Percentiles rank a stretch among this genome's conserved stretches.
phyloP scores from a whole-genome alignment of 1,139 yeast genomes.

The Nakaseomyces nivariensis region DNA sequence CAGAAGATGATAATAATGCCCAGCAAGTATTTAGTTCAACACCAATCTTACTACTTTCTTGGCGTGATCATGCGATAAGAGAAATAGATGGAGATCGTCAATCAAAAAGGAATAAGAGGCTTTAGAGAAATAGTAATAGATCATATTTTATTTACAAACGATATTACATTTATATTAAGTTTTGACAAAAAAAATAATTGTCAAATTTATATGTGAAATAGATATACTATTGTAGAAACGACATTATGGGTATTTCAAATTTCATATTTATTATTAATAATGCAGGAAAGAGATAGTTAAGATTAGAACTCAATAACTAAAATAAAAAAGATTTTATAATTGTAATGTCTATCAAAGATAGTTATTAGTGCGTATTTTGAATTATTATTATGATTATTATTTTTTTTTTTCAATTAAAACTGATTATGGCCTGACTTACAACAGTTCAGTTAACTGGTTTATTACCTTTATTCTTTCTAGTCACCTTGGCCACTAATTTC shows the following conservation, averaged over 20 bases:
- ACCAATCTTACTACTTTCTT: slow-evolving; percentile 77
- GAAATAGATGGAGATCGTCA: slow-evolving; percentile 6
- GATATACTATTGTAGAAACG: neutral
- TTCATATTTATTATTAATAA: neutral
- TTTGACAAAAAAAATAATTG: too few relatives aligned
- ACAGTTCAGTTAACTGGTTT: neutral
- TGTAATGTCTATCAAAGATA: neutral
- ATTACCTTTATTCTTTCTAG: slow-evolving; percentile 3
- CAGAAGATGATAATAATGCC: slow-evolving; percentile 33
- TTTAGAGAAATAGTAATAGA: neutral
- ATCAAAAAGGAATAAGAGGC: neutral
- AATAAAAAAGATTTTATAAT: too few relatives aligned
- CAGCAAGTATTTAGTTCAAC: slow-evolving; percentile 86
- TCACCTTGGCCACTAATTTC: slow-evolving; percentile 4
- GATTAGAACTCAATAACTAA: neutral
- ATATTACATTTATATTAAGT: too few relatives aligned
- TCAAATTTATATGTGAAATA: neutral
- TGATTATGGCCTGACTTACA: too few relatives aligned
- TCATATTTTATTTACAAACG: neutral
- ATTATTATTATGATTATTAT: neutral
- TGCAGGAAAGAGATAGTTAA: neutral
- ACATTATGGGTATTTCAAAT: neutral
- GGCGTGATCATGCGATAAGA: slow-evolving; percentile 90
- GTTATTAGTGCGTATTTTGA: neutral
- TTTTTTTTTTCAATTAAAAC: neutral